These are phyloP conservation scores for Phylloporus arenicola DNA, from an alignment of 768 basidiomycete species.

Conservation along the genomic window DNA sequence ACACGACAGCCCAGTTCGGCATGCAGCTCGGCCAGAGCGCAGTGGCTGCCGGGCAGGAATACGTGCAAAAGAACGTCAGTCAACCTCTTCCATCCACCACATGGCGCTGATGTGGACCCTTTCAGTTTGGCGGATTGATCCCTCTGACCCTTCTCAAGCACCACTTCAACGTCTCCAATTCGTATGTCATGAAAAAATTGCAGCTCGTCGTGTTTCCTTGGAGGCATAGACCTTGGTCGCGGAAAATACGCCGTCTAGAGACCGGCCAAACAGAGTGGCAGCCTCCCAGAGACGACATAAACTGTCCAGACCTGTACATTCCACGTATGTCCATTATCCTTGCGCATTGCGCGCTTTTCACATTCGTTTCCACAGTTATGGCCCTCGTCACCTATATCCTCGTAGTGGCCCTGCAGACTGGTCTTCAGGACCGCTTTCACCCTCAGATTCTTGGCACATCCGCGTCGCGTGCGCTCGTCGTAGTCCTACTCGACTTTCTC, in stretches of 20 bases:
- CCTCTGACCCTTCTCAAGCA: conserved; percentile 77
- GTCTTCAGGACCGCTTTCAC: conserved; percentile 77
- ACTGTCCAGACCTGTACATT: conserved; percentile 95
- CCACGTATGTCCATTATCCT: conserved; percentile 50
- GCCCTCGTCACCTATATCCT: conserved; percentile 94
- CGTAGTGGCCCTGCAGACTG: conserved; percentile 78
- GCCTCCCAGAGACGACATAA: conserved; percentile 89
- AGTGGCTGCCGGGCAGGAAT: conserved; percentile 90
- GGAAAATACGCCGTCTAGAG: conserved; percentile 62
- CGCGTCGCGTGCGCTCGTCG: conserved; percentile 76
- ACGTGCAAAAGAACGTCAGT: conserved; percentile 89
- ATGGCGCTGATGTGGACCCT: conserved; percentile 1
- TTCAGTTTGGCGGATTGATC: conserved; percentile 73
- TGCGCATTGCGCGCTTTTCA: conserved; percentile 1
- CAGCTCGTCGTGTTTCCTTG: conserved; percentile 91
- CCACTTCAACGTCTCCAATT: conserved; percentile 94
- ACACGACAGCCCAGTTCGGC: conserved; percentile 90
- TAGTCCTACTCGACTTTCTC: conserved; percentile 83
- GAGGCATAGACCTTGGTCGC: conserved; percentile 84
- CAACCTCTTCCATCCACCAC: neutral
- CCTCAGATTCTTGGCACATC: conserved; percentile 86
- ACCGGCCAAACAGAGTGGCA: conserved; percentile 69
- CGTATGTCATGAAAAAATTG: conserved; percentile 89
- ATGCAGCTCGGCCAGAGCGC: conserved; percentile 93
- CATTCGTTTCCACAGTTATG: conserved; percentile 59